Evolutionary conservation across 78 protist genomes (phyloP).

Genomic region (Dictyostelium purpureum): DNA sequence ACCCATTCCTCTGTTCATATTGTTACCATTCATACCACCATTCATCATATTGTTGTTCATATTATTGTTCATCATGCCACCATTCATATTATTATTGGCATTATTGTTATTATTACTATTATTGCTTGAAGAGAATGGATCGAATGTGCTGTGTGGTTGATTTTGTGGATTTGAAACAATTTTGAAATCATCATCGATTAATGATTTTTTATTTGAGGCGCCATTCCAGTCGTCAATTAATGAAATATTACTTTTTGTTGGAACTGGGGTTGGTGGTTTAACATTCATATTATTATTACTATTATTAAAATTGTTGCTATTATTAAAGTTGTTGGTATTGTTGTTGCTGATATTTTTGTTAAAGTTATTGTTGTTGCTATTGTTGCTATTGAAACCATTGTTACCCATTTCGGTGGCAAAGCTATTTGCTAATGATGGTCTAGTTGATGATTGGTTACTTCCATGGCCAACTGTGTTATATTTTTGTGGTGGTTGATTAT

Average conservation of each 20-base stretch:
- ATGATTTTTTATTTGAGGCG: constrained; percentile 16
- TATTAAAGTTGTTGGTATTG: not conserved
- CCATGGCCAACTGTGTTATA: not conserved
- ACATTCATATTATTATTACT: not conserved
- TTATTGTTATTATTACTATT: not conserved
- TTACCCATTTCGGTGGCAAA: not conserved
- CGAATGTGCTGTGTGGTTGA: constrained; percentile 38
- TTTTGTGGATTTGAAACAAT: not conserved
- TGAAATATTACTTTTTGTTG: constrained; percentile 1
- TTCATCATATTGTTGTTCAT: not conserved
- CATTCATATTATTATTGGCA: not conserved
- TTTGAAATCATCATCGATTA: constrained; percentile 46
- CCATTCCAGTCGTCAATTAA: constrained; percentile 38
- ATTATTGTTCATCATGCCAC: not conserved
- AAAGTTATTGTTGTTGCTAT: not conserved
- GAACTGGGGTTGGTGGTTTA: constrained; percentile 19
- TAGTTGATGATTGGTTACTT: not conserved
- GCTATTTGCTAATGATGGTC: constrained; percentile 11
- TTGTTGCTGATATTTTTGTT: not conserved
- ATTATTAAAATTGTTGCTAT: not conserved
- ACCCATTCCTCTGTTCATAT: not conserved
- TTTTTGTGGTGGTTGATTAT: not conserved
- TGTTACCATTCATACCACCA: not conserved
- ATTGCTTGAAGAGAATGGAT: constrained; percentile 26
- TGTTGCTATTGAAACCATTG: not conserved